A percentile compares a stretch with the other conserved stretches of the same genome.
Conservation (phyloP, 305 asterid genomes). For the Rubia peregrina region DNA sequence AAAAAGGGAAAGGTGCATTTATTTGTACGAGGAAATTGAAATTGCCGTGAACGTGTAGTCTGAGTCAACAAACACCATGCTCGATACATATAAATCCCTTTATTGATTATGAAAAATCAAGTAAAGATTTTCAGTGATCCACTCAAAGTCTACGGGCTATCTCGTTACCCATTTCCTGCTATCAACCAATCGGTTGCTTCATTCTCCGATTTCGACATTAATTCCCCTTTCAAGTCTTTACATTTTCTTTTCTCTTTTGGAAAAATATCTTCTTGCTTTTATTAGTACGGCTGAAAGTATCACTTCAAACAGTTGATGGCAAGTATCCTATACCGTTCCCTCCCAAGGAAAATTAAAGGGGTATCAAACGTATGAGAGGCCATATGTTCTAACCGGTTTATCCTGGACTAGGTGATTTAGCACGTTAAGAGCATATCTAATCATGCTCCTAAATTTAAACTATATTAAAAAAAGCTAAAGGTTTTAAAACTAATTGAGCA, state of each 20-base stretch:
- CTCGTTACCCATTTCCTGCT: not conserved
- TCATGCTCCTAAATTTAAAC: no score
- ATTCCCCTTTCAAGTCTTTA: not conserved
- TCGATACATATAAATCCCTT: not conserved
- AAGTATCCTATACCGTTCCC: no score
- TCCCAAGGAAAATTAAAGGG: no score
- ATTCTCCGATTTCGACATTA: not conserved
- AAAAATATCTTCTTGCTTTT: not conserved
- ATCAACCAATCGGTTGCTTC: not conserved
- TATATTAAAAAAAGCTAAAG: no score
- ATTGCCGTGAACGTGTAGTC: not conserved
- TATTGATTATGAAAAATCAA: not conserved
- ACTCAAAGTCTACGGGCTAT: not conserved
- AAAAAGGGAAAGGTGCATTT: not conserved
- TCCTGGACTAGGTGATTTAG: no score
- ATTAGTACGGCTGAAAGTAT: not conserved
- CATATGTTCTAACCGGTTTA: no score
- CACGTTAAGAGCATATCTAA: no score
- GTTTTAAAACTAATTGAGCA: no score
- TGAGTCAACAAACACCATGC: constrained; percentile 10
- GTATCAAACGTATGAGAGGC: no score
- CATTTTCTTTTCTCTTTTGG: not conserved
- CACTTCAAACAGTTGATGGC: not conserved
- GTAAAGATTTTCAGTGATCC: constrained; percentile 1
- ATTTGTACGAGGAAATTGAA: not conserved